These are phyloP conservation scores for Microcos paniculata DNA, from an alignment of 345 rosid species.

Conservation along the genomic window DNA sequence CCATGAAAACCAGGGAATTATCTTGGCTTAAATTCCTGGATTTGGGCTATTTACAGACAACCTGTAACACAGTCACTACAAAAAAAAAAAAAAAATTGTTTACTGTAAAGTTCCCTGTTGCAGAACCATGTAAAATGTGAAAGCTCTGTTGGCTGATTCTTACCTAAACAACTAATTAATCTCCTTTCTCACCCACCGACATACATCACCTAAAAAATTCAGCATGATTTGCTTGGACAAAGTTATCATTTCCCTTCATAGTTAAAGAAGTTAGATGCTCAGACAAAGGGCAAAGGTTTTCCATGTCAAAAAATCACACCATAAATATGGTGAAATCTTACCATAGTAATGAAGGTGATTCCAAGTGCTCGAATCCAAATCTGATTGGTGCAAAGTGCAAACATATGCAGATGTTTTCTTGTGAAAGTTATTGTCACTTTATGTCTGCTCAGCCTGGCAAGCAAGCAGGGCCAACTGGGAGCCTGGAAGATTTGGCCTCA, in stretches of 20 bases:
- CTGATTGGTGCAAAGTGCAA: neutral
- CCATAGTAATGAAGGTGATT: neutral
- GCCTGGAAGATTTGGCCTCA: neutral
- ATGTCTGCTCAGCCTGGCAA: neutral
- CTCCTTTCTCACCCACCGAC: constrained; percentile 13
- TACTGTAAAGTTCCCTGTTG: neutral
- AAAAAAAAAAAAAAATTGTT: neutral
- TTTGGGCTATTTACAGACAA: neutral
- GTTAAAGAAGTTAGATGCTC: neutral
- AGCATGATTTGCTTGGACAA: neutral
- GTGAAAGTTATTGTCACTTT: neutral
- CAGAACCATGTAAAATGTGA: neutral
- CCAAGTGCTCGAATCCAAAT: neutral
- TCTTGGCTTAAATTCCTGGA: no score
- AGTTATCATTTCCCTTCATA: neutral
- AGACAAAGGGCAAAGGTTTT: neutral
- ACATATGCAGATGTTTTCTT: neutral
- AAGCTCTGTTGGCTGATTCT: neutral
- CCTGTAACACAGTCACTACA: neutral
- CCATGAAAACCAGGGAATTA: no score
- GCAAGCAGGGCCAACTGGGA: neutral
- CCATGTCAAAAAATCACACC: neutral
- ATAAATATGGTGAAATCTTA: neutral
- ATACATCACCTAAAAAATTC: neutral
- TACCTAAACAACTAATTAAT: neutral